Percentiles rank a stretch among this genome's conserved stretches.
These are phyloP conservation scores for Fonsecaea pedrosoi DNA, from an alignment of 2,329 filamentous ascomycete species.

Conservation along the genomic window DNA sequence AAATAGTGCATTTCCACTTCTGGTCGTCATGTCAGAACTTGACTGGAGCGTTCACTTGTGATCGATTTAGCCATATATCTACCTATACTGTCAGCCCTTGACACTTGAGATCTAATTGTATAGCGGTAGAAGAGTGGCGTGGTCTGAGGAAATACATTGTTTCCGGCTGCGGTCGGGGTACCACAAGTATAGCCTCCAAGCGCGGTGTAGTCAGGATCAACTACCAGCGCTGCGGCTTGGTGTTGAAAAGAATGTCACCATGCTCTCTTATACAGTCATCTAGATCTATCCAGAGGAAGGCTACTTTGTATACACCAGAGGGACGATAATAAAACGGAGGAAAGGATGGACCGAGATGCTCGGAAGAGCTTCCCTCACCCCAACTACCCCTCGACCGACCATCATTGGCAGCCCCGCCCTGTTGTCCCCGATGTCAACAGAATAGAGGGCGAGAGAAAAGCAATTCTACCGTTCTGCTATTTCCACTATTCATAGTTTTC, in stretches of 20 bases:
- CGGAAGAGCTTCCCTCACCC: constrained; percentile 27
- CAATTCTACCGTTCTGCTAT: background rate
- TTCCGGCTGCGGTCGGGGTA: background rate
- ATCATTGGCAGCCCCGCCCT: constrained; percentile 29
- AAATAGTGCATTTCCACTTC: background rate
- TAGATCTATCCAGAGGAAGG: background rate
- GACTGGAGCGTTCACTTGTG: background rate
- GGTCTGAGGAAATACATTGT: background rate
- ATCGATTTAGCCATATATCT: background rate
- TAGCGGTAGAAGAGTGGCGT: background rate
- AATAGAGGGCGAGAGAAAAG: constrained; percentile 1
- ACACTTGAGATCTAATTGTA: background rate
- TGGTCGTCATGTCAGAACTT: background rate
- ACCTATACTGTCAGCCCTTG: background rate
- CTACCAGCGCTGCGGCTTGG: background rate
- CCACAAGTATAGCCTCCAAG: background rate
- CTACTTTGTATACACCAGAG: background rate
- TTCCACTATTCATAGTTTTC: constrained; percentile 3
- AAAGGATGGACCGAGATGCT: constrained; percentile 22
- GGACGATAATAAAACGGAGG: constrained; percentile 18
- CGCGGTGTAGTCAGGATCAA: background rate
- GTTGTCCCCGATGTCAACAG: constrained; percentile 33
- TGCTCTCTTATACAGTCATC: background rate
- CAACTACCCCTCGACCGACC: constrained; percentile 14
- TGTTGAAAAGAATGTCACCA: background rate